Base-by-base conservation (phyloP, 805 yeast species). In the Nadsonia fulvescens region DNA sequence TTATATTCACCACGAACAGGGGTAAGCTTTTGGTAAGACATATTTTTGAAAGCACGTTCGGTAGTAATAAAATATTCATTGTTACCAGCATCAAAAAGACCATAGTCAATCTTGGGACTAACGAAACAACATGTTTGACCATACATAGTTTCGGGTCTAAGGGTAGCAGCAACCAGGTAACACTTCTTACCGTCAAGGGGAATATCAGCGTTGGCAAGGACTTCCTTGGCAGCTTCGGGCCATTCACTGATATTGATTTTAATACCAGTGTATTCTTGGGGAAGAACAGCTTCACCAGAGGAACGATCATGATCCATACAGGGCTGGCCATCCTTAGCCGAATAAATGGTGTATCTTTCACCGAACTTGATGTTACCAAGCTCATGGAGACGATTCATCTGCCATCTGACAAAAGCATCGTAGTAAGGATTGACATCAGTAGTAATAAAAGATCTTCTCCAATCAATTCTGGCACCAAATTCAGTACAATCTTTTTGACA, bases 301-400 rank as follows among this genome's bases (percentile, higher is more conserved):
- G 67, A 76, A 63, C 98, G 74, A 56, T 89, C 98, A 54, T 89
- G 98, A 54, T 89, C 98, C 86, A 89, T 83, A 63, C 98, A 89
- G 20, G 98, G 91, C 62, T 89, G 98, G 37, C 95, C 95, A 55
- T 89, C 98, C 57, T 78, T 86, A 49, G 82, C 93, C 21, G 96
- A 83, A 58, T 79, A 89, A 44, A 89, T 79, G 39, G 98, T 89
- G 62, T 82, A 79, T 58, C 98, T 74, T 61, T 86, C 92, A 53
- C 98, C 98, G 42, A 89, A 89, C 61, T 86, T 89, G 58, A 89
- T 82, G 57, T 81, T 86, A 37, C 86, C 93, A 32, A 63, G 56
- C 24, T 68, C 82, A 58, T 70, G 78, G 51, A 89, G 69, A 47
- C 73, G 62, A 55, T 73, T 79, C 70, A 89, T 78, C 55, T 82